Evolutionary conservation across 768 basidiomycete species (phyloP), one percentile per base, ranked within the genome.

Genomic region (Hysterangium stoloniferum): DNA sequence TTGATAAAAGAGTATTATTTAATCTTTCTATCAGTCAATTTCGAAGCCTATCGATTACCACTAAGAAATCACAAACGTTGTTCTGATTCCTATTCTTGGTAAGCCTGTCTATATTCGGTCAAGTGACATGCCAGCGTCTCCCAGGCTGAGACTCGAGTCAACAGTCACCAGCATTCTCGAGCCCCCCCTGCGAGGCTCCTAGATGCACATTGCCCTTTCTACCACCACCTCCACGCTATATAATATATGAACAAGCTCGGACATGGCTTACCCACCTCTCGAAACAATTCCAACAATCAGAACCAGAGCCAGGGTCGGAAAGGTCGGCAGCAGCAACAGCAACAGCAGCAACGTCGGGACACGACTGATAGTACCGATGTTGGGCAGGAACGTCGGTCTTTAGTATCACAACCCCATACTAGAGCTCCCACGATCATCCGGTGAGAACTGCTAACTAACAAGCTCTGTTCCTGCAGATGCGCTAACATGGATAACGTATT

Each of bases 361-460:
- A 33, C 11, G 22, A 33, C 19, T 19, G 20, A 19, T 29, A 46
- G 20, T 19, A 41, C 11, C 28, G 28, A 4, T 19, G 28, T 22
- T 41, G 11, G n/a, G n/a, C n/a, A n/a, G n/a, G n/a, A n/a, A n/a
- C n/a, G n/a, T n/a, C n/a, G n/a, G n/a, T n/a, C n/a, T n/a, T n/a
- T n/a, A n/a, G n/a, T 22, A 19, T 17, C 20, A 13, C 45, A 46
- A 31, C 45, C 51, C 41, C 51, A 52, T 24, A 52, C 43, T 19
- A 20, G 33, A 29, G 34, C 41, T 20, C 51, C 51, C 25, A 35
- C 46, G 19, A 19, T 52, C 28, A 31, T 47, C 27, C 43, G 43
- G 51, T 52, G 24, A 46, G 45, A 9, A 41, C 31, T 29, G 42
- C 33, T 34, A 25, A 15, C 9, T 11, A 17, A 3, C 40, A 32